Evolutionary conservation across 495 filamentous ascomycete species (phyloP), one percentile per base, ranked within the genome.

Genomic region (Penicillium mononematosum): DNA sequence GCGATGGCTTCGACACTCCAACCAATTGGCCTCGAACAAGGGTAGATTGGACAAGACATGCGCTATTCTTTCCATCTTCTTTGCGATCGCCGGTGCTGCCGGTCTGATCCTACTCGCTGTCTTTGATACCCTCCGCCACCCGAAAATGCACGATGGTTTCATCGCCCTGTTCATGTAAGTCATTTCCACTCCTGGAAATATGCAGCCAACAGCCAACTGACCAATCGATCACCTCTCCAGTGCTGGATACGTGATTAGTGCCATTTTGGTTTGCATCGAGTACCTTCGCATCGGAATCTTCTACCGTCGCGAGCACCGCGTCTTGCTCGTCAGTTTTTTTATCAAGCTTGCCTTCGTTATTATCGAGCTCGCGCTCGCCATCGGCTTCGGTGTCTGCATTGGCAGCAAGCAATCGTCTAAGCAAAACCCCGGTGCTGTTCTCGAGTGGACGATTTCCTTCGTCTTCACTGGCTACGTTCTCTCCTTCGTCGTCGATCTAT

Each of bases 391-490:
- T 4, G 62, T 75, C 4, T 58, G 61, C 64, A 58, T 62, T 52
- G 34, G 53, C 16, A 72, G 72, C 59, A 74, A 66, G 27, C 72
- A 72, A 39, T 67, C 53, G n/a, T 20, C 48, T 1, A 57, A 74
- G 50, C 76, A 80, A 57, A 82, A 89, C 67, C 57, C 73, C 2
- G 84, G 78, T 16, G 86, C 86, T 0, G 75, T 87, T 16, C 66
- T 90, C 31, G 88, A 90, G 71, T 97, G 92, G 92, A 74, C 86
- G 50, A 87, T 98, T 58, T 86, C 92, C 22, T 86, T 98, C 62
- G 78, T 97, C 58, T 98, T 96, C 75, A 92, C 87, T 10, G 88
- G 90, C 64, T 97, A 95, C 70, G 77, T 96, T 42, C 81, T 96
- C 46, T 91, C 89, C 39, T 98, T 96, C 75, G 83, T 88, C 52